Conservation (phyloP, 2,329 filamentous ascomycete species). For the Alternaria gaisen region DNA sequence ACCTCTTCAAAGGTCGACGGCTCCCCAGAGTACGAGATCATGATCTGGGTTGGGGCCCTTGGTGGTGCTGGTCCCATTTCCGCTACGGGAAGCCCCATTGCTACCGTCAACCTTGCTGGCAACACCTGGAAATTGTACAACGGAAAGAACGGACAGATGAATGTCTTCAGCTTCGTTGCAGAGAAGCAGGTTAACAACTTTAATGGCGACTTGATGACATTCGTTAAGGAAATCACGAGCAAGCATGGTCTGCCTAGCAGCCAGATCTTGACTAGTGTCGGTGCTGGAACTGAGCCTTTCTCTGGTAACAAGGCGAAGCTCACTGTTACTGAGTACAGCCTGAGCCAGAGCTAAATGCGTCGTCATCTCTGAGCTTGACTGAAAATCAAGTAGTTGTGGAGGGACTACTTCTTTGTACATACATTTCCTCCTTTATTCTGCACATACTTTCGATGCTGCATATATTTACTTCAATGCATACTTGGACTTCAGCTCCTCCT, state of each 20-base stretch:
- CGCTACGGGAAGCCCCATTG: constrained; percentile 62
- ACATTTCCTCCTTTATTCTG: not conserved
- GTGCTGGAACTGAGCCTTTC: constrained; percentile 67
- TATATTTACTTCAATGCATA: not conserved
- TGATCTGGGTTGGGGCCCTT: constrained; percentile 70
- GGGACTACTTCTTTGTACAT: constrained; percentile 3
- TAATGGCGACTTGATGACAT: constrained; percentile 65
- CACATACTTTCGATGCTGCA: not conserved
- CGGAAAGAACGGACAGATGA: constrained; percentile 67
- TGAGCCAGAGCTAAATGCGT: constrained; percentile 33
- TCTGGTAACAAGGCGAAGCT: constrained; percentile 59
- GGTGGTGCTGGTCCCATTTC: constrained; percentile 69
- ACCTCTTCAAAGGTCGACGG: constrained; percentile 60
- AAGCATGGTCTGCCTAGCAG: constrained; percentile 58
- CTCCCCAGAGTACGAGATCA: constrained; percentile 67
- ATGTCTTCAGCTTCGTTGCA: constrained; percentile 69
- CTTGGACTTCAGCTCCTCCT: not conserved
- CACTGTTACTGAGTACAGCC: constrained; percentile 53
- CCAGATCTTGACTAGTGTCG: constrained; percentile 64
- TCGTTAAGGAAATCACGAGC: constrained; percentile 64
- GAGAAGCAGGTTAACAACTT: constrained; percentile 60
- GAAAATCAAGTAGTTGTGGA: not conserved
- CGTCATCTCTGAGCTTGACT: not conserved
- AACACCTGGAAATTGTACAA: constrained; percentile 66
- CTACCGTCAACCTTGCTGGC: constrained; percentile 63